Conservation (phyloP, 176 grass and related monocot species). For the Musa beccarii region DNA sequence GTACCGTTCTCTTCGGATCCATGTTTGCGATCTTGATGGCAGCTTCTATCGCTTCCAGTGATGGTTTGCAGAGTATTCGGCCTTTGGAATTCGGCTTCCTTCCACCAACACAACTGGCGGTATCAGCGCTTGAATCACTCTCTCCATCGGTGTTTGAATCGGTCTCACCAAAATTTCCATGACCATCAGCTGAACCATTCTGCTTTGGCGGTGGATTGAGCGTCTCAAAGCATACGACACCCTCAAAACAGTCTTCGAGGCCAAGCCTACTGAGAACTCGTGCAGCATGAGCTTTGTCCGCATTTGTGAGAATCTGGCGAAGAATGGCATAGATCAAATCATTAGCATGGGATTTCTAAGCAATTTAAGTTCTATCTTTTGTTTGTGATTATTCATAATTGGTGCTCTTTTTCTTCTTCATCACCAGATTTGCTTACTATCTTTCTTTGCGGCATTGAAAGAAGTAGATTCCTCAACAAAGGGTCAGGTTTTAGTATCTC, state of each 20-base stretch:
- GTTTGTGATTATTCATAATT: too few species aligned
- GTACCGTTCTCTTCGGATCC: conserved; percentile 46
- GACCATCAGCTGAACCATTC: not conserved
- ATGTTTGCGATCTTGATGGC: conserved; percentile 39
- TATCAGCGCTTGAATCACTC: conserved; percentile 17
- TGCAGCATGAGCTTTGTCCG: conserved; percentile 39
- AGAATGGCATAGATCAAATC: too few species aligned
- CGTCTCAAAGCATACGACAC: conserved; percentile 69
- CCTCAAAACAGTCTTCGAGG: conserved; percentile 53
- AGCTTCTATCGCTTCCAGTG: conserved; percentile 51
- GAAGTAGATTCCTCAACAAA: conserved; percentile 47
- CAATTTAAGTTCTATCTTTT: too few species aligned
- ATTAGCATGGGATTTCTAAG: too few species aligned
- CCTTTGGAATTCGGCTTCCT: conserved; percentile 26
- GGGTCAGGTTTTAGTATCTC: conserved; percentile 47
- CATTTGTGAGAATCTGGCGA: conserved; percentile 59
- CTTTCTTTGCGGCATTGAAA: conserved; percentile 64
- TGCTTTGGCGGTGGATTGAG: conserved; percentile 29
- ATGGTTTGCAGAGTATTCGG: conserved; percentile 54
- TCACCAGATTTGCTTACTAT: conserved; percentile 28
- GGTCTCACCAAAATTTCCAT: not conserved
- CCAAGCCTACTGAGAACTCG: conserved; percentile 40
- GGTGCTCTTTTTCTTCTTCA: too few species aligned
- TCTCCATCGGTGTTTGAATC: not conserved
- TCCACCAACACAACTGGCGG: not conserved